Evolutionary conservation across 345 rosid species (phyloP).

Genomic region (Erysimum cheiranthoides): DNA sequence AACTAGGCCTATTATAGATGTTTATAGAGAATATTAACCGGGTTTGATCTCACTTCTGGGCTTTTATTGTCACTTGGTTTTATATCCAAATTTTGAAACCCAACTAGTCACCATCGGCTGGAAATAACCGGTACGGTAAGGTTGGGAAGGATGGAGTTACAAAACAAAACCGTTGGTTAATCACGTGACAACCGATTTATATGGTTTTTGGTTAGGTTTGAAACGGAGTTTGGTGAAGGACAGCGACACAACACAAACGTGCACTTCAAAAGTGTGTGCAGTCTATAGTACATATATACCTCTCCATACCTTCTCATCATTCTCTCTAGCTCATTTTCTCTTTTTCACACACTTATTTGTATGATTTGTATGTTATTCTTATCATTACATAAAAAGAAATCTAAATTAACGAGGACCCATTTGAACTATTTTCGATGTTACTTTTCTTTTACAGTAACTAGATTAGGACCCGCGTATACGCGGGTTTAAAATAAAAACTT

Average conservation of each 20-base stretch:
- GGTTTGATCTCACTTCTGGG: background rate
- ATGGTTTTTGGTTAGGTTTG: slow-evolving; percentile 37
- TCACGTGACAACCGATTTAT: slow-evolving; percentile 45
- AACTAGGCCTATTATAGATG: background rate
- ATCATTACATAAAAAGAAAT: slow-evolving; percentile 13
- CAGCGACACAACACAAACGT: slow-evolving; percentile 41
- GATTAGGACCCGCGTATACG: no score
- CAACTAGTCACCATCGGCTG: background rate
- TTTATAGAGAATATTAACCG: background rate
- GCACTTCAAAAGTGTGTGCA: slow-evolving; percentile 38
- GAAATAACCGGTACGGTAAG: slow-evolving; percentile 27
- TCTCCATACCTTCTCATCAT: slow-evolving; percentile 46
- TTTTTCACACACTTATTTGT: slow-evolving; percentile 22
- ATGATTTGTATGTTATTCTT: slow-evolving; percentile 20
- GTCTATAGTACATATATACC: slow-evolving; percentile 15
- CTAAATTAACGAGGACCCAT: background rate
- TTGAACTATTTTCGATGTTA: slow-evolving; percentile 14
- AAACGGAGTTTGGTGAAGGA: slow-evolving; percentile 41
- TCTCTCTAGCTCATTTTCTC: slow-evolving; percentile 25
- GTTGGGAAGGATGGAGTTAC: slow-evolving; percentile 29
- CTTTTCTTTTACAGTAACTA: background rate
- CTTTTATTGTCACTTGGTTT: background rate
- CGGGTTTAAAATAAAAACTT: no score
- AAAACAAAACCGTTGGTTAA: slow-evolving; percentile 46
- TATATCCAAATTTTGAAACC: background rate